These are phyloP conservation scores for Carex pumila DNA, from an alignment of 176 grass and related monocot genomes.

Conservation along the genomic window DNA sequence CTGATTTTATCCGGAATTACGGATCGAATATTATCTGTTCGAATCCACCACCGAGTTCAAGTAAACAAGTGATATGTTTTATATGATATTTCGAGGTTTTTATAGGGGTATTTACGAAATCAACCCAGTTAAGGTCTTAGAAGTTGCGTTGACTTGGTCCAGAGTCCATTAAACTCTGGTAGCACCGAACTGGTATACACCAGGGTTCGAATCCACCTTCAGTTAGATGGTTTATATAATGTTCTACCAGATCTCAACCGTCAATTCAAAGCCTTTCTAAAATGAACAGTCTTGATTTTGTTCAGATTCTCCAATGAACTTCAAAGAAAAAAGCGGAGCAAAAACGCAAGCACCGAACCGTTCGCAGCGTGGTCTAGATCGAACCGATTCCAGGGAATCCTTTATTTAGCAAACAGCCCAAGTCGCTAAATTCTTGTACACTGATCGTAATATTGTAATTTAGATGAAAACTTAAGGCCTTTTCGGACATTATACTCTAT, in stretches of 20 bases:
- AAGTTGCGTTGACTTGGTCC: background rate
- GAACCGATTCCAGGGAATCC: constrained; percentile 1
- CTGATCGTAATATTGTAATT: background rate
- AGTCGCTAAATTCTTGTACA: background rate
- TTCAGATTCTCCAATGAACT: background rate
- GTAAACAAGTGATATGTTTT: background rate
- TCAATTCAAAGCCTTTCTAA: background rate
- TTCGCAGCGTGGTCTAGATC: background rate
- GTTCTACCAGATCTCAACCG: background rate
- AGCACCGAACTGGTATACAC: background rate
- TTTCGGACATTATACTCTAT: background rate
- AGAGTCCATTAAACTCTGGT: background rate
- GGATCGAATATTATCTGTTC: background rate
- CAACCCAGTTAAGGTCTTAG: background rate
- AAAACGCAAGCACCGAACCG: background rate
- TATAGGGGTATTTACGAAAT: background rate
- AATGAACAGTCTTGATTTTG: background rate
- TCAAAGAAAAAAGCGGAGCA: background rate
- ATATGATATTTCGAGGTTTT: background rate
- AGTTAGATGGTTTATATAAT: background rate
- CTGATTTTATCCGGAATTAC: background rate
- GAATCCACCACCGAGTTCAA: background rate
- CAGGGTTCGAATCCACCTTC: background rate
- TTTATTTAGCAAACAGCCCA: background rate
- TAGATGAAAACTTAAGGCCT: background rate